Conservation (phyloP, 441 rosid species). For the Biscutella laevigata region DNA sequence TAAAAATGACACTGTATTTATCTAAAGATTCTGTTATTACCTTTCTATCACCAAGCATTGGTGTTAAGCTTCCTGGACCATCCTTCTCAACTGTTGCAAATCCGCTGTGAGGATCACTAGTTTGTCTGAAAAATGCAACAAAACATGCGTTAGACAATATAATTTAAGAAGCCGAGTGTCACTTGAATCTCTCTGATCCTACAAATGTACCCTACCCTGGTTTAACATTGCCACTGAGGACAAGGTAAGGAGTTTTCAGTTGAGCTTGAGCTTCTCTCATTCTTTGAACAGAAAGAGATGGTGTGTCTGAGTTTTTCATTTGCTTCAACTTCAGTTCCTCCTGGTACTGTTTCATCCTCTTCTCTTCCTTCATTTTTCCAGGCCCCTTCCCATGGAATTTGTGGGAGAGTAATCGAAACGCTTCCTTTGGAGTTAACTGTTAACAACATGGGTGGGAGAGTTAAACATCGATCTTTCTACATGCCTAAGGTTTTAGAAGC, state of each 20-base stretch:
- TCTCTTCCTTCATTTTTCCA: conserved; percentile 98
- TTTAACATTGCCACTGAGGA: conserved; percentile 91
- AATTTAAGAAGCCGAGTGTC: not conserved
- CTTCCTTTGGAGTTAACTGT: conserved; percentile 94
- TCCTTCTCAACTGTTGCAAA: conserved; percentile 91
- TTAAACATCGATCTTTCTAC: not conserved
- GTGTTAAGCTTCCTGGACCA: conserved; percentile 79
- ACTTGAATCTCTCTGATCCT: not conserved
- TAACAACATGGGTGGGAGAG: conserved; percentile 11
- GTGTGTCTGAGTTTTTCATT: conserved; percentile 95
- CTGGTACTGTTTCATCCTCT: conserved; percentile 77
- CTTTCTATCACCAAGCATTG: conserved; percentile 97
- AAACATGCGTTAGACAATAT: conserved; percentile 1
- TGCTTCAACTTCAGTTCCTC: conserved; percentile 87
- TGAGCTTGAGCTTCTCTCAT: conserved; percentile 97
- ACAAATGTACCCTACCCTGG: conserved; percentile 68
- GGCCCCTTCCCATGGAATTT: conserved; percentile 97
- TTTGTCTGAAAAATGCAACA: conserved; percentile 45
- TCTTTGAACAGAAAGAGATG: conserved; percentile 78
- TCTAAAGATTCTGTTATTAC: conserved; percentile 31
- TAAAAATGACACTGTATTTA: not conserved
- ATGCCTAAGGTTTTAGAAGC: conserved; percentile 1
- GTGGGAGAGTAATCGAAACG: conserved; percentile 77
- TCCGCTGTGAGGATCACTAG: conserved; percentile 81
- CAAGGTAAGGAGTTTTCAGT: conserved; percentile 85